Conservation (phyloP, 2,329 filamentous ascomycete genomes). For the Knoxdaviesia capensis region DNA sequence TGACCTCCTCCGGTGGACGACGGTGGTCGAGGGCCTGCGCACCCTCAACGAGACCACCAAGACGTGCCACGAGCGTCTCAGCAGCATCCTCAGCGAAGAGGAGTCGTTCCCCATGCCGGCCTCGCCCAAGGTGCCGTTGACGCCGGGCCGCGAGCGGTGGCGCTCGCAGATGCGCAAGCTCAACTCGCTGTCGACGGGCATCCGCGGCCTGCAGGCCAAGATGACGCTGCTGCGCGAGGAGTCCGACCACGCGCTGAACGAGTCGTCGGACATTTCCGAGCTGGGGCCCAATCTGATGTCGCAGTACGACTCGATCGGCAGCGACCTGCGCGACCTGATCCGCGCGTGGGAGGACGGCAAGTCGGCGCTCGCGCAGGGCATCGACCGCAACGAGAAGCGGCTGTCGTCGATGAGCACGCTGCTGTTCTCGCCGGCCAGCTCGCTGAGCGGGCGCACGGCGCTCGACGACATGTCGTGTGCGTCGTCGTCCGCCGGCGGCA, state of each 20-base stretch:
- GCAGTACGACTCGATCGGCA: conserved; percentile 88
- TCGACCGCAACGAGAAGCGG: conserved; percentile 61
- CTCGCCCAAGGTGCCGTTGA: conserved; percentile 38
- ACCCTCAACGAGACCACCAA: conserved; percentile 40
- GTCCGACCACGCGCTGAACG: conserved; percentile 59
- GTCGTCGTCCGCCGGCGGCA: too few relatives aligned
- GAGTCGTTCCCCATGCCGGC: conserved; percentile 39
- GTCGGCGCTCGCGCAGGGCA: conserved; percentile 59
- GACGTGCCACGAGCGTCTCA: conserved; percentile 43
- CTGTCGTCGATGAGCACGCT: conserved; percentile 40
- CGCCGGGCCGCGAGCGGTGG: conserved; percentile 64
- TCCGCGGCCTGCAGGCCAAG: conserved; percentile 83
- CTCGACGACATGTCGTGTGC: conserved; percentile 35
- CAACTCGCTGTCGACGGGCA: conserved; percentile 72
- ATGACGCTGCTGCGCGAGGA: conserved; percentile 83
- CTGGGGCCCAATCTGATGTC: conserved; percentile 60
- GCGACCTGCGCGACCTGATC: conserved; percentile 62
- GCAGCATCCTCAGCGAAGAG: conserved; percentile 54
- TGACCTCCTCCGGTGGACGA: conserved; percentile 62
- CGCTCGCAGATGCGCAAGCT: conserved; percentile 77
- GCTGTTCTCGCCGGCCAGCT: conserved; percentile 33
- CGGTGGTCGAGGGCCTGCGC: conserved; percentile 56
- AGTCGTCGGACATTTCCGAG: conserved; percentile 51
- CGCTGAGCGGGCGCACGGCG: conserved; percentile 47
- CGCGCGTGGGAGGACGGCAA: conserved; percentile 78